A percentile compares a stretch with the other conserved stretches of the same genome.
These are phyloP conservation scores for Plantago major DNA, from an alignment of 257 asterid species.

Conservation along the genomic window DNA sequence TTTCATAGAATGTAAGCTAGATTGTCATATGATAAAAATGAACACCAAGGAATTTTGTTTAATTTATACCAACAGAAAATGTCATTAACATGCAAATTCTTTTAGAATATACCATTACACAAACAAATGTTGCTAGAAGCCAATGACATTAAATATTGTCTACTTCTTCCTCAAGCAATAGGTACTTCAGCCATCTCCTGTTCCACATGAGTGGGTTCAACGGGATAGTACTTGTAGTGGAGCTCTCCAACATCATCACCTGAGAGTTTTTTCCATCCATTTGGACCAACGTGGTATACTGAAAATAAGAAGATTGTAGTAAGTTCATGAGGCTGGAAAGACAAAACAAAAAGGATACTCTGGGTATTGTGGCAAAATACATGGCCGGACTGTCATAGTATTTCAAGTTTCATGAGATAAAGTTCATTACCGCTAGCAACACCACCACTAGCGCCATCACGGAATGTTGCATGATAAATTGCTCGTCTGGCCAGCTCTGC, in stretches of 20 bases:
- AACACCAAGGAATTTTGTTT: neutral
- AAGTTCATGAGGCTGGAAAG: neutral
- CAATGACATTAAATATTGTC: constrained; percentile 16
- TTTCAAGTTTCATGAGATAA: neutral
- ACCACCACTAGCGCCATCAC: constrained; percentile 95
- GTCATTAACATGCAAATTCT: constrained; percentile 10
- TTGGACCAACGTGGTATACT: constrained; percentile 88
- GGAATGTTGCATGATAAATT: constrained; percentile 83
- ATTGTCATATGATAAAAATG: neutral
- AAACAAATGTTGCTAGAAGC: constrained; percentile 5
- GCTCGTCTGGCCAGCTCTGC: constrained; percentile 80
- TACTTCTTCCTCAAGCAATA: constrained; percentile 32
- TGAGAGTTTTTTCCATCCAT: constrained; percentile 85
- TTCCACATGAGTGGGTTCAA: constrained; percentile 62
- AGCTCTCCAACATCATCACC: constrained; percentile 97
- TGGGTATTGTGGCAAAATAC: neutral
- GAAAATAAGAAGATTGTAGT: constrained; percentile 15
- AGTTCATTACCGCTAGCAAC: constrained; percentile 67
- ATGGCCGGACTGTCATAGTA: neutral
- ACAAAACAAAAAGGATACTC: neutral
- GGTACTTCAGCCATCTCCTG: constrained; percentile 83
- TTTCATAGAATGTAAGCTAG: no score
- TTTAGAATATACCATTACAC: constrained; percentile 2
- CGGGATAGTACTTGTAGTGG: constrained; percentile 75
- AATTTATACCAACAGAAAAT: constrained; percentile 10